Conservation (phyloP, 1,139 yeast genomes). For the Pneumocystis canis region DNA sequence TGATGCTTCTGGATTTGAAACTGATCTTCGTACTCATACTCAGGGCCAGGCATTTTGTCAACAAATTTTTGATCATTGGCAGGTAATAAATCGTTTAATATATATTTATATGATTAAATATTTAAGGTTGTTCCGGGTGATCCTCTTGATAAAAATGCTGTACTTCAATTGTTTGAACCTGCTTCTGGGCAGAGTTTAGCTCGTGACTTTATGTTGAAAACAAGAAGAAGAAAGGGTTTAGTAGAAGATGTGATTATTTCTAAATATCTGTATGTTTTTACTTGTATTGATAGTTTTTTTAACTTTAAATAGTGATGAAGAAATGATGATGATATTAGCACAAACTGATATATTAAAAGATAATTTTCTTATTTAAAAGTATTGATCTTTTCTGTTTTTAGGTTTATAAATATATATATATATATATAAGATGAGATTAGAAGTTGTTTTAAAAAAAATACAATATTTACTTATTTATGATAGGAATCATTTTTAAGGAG, state of each 20-base stretch:
- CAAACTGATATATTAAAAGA: slow-evolving; percentile 1
- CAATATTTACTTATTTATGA: neutral
- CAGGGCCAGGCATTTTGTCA: slow-evolving; percentile 67
- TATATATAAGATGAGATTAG: neutral
- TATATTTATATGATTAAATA: neutral
- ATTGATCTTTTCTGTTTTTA: neutral
- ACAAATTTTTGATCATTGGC: slow-evolving; percentile 57
- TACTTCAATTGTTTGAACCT: slow-evolving; percentile 57
- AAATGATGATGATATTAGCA: neutral
- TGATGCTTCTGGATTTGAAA: slow-evolving; percentile 78
- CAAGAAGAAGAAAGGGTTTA: slow-evolving; percentile 70
- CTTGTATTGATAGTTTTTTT: neutral
- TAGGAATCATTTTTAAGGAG: neutral
- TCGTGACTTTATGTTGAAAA: slow-evolving; percentile 77
- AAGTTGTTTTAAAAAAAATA: neutral
- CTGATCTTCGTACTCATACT: slow-evolving; percentile 64
- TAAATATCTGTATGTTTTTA: slow-evolving; percentile 51
- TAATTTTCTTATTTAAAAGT: neutral
- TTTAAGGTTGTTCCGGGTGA: slow-evolving; percentile 59
- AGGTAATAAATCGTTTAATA: slow-evolving; percentile 19
- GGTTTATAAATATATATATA: neutral
- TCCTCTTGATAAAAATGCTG: slow-evolving; percentile 56
- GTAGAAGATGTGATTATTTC: slow-evolving; percentile 58
- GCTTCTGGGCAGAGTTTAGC: slow-evolving; percentile 60
- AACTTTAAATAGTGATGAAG: slow-evolving; percentile 1